Conservation (phyloP, 495 filamentous ascomycete genomes). For the Penicillium subrubescens region DNA sequence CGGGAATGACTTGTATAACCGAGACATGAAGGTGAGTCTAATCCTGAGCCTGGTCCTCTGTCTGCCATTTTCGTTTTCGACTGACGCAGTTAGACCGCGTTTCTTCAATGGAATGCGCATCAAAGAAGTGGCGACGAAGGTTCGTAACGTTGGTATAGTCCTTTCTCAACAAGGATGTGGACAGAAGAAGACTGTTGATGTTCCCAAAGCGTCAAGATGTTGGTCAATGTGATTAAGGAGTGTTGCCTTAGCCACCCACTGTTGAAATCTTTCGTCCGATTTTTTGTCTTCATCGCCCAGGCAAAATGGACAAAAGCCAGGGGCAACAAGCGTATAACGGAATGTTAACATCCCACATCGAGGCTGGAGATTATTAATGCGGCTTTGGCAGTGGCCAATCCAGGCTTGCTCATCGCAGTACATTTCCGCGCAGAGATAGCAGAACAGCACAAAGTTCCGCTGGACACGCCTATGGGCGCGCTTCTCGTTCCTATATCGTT, state of each 20-base stretch:
- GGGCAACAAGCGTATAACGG: conserved; percentile 1
- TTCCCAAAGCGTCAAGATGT: background rate
- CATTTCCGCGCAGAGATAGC: background rate
- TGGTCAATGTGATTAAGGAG: background rate
- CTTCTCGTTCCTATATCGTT: background rate
- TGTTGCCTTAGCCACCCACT: background rate
- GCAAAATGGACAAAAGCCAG: background rate
- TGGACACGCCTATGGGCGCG: background rate
- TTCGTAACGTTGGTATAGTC: background rate
- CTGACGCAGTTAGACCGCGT: background rate
- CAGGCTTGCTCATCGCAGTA: background rate
- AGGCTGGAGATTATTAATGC: background rate
- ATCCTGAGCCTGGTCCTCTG: background rate
- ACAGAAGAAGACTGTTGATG: background rate
- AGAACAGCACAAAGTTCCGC: background rate
- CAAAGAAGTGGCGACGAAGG: background rate
- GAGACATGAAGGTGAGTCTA: background rate
- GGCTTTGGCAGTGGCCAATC: background rate
- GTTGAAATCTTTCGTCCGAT: background rate
- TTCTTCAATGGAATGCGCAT: background rate
- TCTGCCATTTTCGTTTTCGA: background rate
- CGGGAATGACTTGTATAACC: too few species aligned
- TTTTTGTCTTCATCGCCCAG: background rate
- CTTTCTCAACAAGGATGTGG: background rate
- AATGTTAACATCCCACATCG: background rate